Evolutionary conservation across 495 filamentous ascomycete genomes (phyloP).

Genomic region (Aspergillus baeticus): DNA sequence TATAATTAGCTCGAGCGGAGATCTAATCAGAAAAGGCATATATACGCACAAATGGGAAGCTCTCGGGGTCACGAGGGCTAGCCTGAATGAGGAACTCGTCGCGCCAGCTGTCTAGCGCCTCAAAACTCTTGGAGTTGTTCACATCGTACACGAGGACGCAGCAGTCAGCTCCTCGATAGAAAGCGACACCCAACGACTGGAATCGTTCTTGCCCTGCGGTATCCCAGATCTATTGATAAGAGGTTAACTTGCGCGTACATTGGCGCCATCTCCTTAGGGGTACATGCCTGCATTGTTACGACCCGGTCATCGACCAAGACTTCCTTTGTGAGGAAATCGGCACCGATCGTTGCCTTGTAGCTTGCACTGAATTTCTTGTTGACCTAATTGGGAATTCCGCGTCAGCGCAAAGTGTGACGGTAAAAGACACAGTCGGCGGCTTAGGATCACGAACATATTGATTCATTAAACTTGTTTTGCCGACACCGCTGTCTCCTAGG

Average conservation of each 20-base stretch:
- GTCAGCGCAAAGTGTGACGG: slow-evolving; percentile 23
- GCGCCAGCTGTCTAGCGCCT: slow-evolving; percentile 96
- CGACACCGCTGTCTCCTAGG: slow-evolving; percentile 95
- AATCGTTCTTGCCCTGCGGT: slow-evolving; percentile 98
- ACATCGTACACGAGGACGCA: slow-evolving; percentile 98
- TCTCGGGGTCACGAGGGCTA: slow-evolving; percentile 92
- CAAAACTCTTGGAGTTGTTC: slow-evolving; percentile 98
- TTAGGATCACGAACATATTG: slow-evolving; percentile 82
- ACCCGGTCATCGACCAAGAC: slow-evolving; percentile 95
- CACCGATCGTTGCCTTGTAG: slow-evolving; percentile 99
- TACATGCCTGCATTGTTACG: slow-evolving; percentile 93
- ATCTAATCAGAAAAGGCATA: not conserved
- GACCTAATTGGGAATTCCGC: slow-evolving; percentile 58
- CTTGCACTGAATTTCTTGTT: slow-evolving; percentile 99
- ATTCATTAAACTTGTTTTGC: slow-evolving; percentile 99
- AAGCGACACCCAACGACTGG: slow-evolving; percentile 95
- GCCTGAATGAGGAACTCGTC: slow-evolving; percentile 99
- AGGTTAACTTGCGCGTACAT: slow-evolving; percentile 20
- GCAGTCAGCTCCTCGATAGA: slow-evolving; percentile 98
- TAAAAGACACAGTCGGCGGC: slow-evolving; percentile 1
- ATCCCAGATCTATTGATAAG: slow-evolving; percentile 78
- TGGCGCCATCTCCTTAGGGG: not conserved
- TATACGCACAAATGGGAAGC: slow-evolving; percentile 89
- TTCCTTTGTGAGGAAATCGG: slow-evolving; percentile 98
- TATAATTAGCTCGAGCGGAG: not conserved